Base-by-base conservation (phyloP, 1,139 yeast species). In the Blastobotrys proliferans region DNA sequence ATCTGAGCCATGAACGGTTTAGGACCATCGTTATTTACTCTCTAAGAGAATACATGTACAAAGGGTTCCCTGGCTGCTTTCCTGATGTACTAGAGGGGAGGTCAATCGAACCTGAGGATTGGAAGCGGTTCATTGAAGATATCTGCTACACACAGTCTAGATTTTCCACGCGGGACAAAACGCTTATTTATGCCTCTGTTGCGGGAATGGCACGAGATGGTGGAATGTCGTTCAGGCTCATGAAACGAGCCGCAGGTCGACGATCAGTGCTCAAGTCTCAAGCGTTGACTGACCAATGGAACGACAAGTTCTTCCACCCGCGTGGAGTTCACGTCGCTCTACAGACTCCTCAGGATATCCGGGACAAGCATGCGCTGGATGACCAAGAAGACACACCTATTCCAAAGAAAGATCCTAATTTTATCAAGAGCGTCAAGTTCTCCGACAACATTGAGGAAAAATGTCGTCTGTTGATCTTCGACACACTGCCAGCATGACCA, bases 121-220 rank as follows among this genome's bases (percentile, higher is more conserved):
- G 46, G 46, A 22, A 28, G 22, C 19, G 35, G 27, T 43, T 43
- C 16, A 13, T 43, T 2, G 43, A 43, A 19, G 41, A 35, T 36
- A 39, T 35, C 13, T 43, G 46, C 35, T 24, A 14, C 18, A 32
- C 33, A 8, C 43, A 40, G 18, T n/a, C n/a, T n/a, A n/a, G 21
- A 17, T 22, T 31, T 16, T 18, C n/a, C n/a, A n/a, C n/a, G n/a
- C n/a, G n/a, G n/a, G n/a, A n/a, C n/a, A n/a, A n/a, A n/a, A n/a
- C n/a, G n/a, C n/a, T n/a, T n/a, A n/a, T n/a, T n/a, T n/a, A n/a
- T n/a, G n/a, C n/a, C 10, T 6, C n/a, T n/a, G n/a, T n/a, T n/a
- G n/a, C n/a, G n/a, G n/a, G n/a, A n/a, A n/a, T n/a, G n/a, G n/a
- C n/a, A n/a, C n/a, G n/a, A n/a, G 44, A 41, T 35, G 30, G 30